Evolutionary conservation across 2,329 filamentous ascomycete species (phyloP), one percentile per base, ranked within the genome.

Genomic region (Phaeosphaeria sp.): DNA sequence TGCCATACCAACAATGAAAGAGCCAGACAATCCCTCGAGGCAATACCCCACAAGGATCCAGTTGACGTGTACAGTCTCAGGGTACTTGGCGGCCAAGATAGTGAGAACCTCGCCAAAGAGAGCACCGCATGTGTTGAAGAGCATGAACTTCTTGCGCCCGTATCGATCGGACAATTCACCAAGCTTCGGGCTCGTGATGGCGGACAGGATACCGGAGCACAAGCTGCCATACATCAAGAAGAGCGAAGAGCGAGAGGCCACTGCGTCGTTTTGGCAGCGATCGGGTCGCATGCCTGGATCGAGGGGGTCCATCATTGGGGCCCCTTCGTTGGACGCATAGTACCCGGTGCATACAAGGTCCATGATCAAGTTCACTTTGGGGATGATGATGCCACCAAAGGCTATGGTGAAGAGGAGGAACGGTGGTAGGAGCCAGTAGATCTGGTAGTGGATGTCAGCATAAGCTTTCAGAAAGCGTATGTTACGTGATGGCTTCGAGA

Each of bases 121-220:
- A 21, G 90, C 88, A n/a, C 93, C 93, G 15, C 86, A 78, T 2
- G 91, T 91, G 3, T 90, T 87, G 30, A 94, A 72, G 9, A 89
- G 85, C 68, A 98, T 85, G 51, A 97, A 80, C 48, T 81, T 85
- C 56, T 88, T 91, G 43, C 95, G 86, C 23, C 95, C 95, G 74
- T 91, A 91, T 21, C 92, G 86, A 79, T 99, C 95, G 0, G 93
- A 97, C 17, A 97, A 78, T 1, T 90, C 86, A 0, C 95, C 95
- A 2, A 98, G 80, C 66, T 90, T 92, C 0, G 95, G 95, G 27
- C 90, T 90, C 17, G 89, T 88, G 51, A 97, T 80, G 7, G 93
- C 93, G 58, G 92, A 92, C 10, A 97, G 79, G 1, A 90, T 79
- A 0, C 95, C 95, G 2, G 87, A 86, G 47, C 90, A 84, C 22